Conservation (phyloP, 1,139 yeast species). For the Arxiozyma heterogenica region DNA sequence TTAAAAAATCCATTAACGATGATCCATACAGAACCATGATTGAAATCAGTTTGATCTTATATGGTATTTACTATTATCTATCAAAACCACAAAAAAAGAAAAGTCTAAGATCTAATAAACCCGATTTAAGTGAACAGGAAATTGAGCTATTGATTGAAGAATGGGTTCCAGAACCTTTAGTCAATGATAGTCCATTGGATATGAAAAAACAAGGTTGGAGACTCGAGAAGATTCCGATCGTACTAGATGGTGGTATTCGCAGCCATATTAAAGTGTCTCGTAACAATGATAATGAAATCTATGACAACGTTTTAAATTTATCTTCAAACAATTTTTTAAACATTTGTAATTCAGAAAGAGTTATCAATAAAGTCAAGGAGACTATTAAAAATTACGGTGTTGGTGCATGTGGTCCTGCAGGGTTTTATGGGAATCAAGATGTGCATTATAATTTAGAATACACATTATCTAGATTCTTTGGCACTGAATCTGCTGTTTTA, state of each 20-base stretch:
- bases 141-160: constrained; percentile 78
- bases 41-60: constrained; percentile 68
- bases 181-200: constrained; percentile 28
- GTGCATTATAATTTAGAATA: constrained; percentile 77
- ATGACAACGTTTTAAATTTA: constrained; percentile 47
- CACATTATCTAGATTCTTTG: constrained; percentile 64
- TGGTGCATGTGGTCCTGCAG: constrained; percentile 98
- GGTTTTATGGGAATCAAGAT: constrained; percentile 93
- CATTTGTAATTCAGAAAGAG: constrained; percentile 40
- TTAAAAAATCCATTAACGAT: constrained; percentile 81
- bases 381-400: constrained; percentile 73
- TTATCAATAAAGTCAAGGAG: constrained; percentile 48
- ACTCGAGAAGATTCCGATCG: constrained; percentile 51
- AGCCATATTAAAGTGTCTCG: constrained; percentile 38
- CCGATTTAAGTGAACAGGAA: constrained; percentile 55
- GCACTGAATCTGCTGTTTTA: constrained; percentile 67
- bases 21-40: constrained; percentile 87
- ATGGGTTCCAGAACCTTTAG: constrained; percentile 86
- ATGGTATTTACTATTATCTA: constrained; percentile 78
- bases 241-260: constrained; percentile 46
- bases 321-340: constrained; percentile 56
- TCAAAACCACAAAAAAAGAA: constrained; percentile 63
- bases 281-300: constrained; percentile 23
- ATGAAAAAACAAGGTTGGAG: constrained; percentile 39
- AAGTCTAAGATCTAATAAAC: constrained; percentile 65